Evolutionary conservation across 495 filamentous ascomycete genomes (phyloP).

Genomic region (Penicillium robsamsonii): DNA sequence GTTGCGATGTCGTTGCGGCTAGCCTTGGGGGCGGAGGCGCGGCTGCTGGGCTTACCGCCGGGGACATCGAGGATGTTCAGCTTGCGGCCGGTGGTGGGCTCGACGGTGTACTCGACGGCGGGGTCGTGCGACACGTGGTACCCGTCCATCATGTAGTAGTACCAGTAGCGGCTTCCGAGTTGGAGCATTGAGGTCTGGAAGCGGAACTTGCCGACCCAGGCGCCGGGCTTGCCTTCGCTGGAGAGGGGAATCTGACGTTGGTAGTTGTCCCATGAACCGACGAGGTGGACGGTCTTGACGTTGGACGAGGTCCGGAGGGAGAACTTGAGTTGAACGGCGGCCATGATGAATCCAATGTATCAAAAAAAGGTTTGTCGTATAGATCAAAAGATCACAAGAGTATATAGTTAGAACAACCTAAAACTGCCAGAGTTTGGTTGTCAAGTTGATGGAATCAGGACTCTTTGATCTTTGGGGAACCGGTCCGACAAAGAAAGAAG

Average conservation of each 20-base stretch:
- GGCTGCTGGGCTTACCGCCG: slow-evolving; percentile 33
- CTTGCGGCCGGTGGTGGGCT: slow-evolving; percentile 94
- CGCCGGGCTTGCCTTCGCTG: slow-evolving; percentile 81
- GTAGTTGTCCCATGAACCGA: slow-evolving; percentile 99
- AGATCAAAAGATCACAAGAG: slow-evolving; percentile 16
- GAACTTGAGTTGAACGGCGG: slow-evolving; percentile 82
- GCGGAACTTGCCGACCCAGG: slow-evolving; percentile 93
- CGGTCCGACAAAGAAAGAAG: slow-evolving; percentile 31
- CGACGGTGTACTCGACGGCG: slow-evolving; percentile 80
- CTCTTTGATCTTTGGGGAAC: slow-evolving; percentile 22
- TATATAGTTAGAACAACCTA: slow-evolving; percentile 15
- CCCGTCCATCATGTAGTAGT: slow-evolving; percentile 99
- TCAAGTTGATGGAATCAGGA: slow-evolving; percentile 8
- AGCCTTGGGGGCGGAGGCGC: slow-evolving; percentile 19
- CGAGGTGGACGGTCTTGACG: slow-evolving; percentile 95
- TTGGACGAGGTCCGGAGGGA: slow-evolving; percentile 91
- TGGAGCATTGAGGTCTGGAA: slow-evolving; percentile 84
- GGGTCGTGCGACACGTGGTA: slow-evolving; percentile 99
- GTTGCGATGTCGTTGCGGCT: slow-evolving; percentile 66
- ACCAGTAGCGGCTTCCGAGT: slow-evolving; percentile 93
- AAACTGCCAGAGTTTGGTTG: slow-evolving; percentile 26
- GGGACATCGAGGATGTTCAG: slow-evolving; percentile 78
- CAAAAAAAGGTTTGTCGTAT: slow-evolving; percentile 25
- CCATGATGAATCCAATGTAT: slow-evolving; percentile 59
- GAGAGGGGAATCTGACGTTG: slow-evolving; percentile 85